Evolutionary conservation across 352 stramenopile species (phyloP).

Genomic region (Globisporangium nunn): DNA sequence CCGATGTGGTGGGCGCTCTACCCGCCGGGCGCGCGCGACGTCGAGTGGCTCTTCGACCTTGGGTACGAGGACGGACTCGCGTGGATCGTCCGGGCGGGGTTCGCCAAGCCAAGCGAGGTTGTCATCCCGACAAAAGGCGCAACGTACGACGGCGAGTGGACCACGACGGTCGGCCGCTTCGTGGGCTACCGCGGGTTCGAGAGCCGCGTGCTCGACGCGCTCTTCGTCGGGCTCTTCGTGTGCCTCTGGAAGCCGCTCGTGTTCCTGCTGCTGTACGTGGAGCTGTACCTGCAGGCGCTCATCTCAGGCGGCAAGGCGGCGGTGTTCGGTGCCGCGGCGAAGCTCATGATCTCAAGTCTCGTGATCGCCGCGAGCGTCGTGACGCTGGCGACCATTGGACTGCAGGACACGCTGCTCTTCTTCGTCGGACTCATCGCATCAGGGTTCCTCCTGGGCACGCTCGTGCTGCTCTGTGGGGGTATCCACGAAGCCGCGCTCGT

Average conservation of each 20-base stretch:
- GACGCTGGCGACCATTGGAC: constrained; percentile 37
- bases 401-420: constrained; percentile 59
- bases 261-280: constrained; percentile 73
- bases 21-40: constrained; percentile 51
- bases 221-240: constrained; percentile 70
- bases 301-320: constrained; percentile 64
- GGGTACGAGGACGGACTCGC: constrained; percentile 75
- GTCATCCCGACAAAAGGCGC: constrained; percentile 53
- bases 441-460: constrained; percentile 47
- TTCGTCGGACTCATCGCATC: constrained; percentile 33
- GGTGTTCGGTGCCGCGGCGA: constrained; percentile 57
- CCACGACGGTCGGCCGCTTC: constrained; percentile 66
- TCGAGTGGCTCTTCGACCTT: constrained; percentile 82
- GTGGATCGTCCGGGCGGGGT: constrained; percentile 48
- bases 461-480: constrained; percentile 55
- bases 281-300: constrained; percentile 68
- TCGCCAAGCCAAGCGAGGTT: constrained; percentile 21
- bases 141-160: constrained; percentile 49
- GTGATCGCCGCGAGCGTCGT: constrained; percentile 41
- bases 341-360: constrained; percentile 57
- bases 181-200: constrained; percentile 66
- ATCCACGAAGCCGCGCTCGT: constrained; percentile 45
- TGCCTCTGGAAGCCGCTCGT: constrained; percentile 76
- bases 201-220: constrained; percentile 55
- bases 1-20: constrained; percentile 84